These are phyloP conservation scores for Poa annua DNA, from an alignment of 176 grass and related monocot species.

Conservation along the genomic window DNA sequence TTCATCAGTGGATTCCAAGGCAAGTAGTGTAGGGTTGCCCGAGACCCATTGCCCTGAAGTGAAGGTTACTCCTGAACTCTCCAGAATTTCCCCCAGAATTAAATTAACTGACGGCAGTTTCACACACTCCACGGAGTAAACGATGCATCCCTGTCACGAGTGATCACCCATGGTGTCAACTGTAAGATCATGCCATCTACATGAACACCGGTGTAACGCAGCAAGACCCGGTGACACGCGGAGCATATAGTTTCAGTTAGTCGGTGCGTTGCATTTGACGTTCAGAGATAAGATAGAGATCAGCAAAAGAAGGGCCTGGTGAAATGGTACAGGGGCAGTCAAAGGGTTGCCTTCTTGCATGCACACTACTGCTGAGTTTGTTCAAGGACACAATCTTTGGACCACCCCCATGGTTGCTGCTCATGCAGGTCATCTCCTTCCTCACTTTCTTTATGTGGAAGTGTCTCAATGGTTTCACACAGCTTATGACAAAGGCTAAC, in stretches of 20 bases:
- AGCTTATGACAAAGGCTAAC: slow-evolving; percentile 12
- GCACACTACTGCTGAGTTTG: slow-evolving; percentile 22
- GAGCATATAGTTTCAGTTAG: background rate
- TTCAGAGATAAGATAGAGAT: slow-evolving; percentile 4
- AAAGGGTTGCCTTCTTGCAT: slow-evolving; percentile 42
- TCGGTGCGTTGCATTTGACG: slow-evolving; percentile 14
- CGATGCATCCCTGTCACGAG: background rate
- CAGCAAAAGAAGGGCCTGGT: background rate
- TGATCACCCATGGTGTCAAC: slow-evolving; percentile 21
- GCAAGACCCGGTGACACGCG: slow-evolving; percentile 35
- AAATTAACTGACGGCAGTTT: slow-evolving; percentile 34
- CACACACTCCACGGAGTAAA: background rate
- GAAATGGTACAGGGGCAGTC: slow-evolving; percentile 17
- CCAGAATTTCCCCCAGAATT: background rate
- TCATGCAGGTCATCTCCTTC: slow-evolving; percentile 20
- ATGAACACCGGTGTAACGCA: slow-evolving; percentile 30
- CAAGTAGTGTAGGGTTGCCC: slow-evolving; percentile 20
- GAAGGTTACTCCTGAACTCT: slow-evolving; percentile 40
- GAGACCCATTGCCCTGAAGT: slow-evolving; percentile 39
- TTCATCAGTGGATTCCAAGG: slow-evolving; percentile 51
- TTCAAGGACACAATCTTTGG: slow-evolving; percentile 39
- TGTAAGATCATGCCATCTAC: slow-evolving; percentile 25
- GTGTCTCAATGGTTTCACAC: background rate
- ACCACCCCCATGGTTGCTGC: slow-evolving; percentile 12
- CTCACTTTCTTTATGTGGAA: slow-evolving; percentile 47